Evolutionary conservation across 208 protist species (phyloP), one percentile per base, ranked within the genome.

Genomic region (Lotmaria passim): DNA sequence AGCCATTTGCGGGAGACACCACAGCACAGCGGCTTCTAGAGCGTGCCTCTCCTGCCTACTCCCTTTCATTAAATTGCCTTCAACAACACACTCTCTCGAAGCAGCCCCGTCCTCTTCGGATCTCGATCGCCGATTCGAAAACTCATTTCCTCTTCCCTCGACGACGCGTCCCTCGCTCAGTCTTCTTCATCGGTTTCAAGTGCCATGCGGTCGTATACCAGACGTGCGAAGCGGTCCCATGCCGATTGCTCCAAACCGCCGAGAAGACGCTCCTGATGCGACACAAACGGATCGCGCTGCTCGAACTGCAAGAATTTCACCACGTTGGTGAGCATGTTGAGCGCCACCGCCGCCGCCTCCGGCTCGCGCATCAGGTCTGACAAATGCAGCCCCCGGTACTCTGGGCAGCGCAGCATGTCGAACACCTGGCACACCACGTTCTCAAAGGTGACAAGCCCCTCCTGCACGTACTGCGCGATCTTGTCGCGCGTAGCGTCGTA

Each of bases 241-340:
- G 90, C 74, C 1, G 82, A 93, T 62, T 90, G 83, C 76, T 93
- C 85, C n/a, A 85, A 21, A 19, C 85, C 83, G 44, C 85, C 79
- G 0, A 86, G 43, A 12, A 95, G 56, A 7, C 87, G 85, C 59
- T 97, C 86, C 38, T 86, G 75, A 43, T 96, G 86, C 26, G 75
- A 73, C 8, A 94, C 82, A 65, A 97, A 93, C 0, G 96, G 95
- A 51, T 98, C 97, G 31, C 83, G 81, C 55, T 93, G 84, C 70
- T 99, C 98, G 78, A 94, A 98, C 50, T 90, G 84, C 33, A 98
- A 66, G 56, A 98, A 98, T 57, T 95, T 97, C 39, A 89, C 79
- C 2, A 98, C 85, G 68, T 98, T 98, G 4, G 95, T 97, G 17
- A 99, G 56, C 70, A 98, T 90, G 76, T 98, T 98, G 48, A 98